These are phyloP conservation scores for Flueggea neowawraea DNA, from an alignment of 441 rosid species.

Conservation along the genomic window DNA sequence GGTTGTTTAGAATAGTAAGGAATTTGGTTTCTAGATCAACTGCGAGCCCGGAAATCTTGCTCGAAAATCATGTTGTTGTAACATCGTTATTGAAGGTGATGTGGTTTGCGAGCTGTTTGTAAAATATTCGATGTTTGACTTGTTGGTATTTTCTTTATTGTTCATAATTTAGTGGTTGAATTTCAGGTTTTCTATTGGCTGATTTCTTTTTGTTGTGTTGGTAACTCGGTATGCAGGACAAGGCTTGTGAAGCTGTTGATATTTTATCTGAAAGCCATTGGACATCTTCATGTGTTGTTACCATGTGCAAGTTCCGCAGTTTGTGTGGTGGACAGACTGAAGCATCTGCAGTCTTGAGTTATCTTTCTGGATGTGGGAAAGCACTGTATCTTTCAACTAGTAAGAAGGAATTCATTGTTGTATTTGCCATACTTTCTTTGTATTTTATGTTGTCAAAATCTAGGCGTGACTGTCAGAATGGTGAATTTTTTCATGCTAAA, in stretches of 20 bases:
- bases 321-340: constrained; percentile 59
- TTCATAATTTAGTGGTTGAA: background rate
- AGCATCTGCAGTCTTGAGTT: constrained; percentile 66
- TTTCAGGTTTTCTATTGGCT: background rate
- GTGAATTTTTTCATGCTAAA: background rate
- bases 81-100: constrained; percentile 53
- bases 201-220: background rate
- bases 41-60: constrained; percentile 34
- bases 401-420: constrained; percentile 66
- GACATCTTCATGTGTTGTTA: constrained; percentile 68
- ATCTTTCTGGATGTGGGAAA: constrained; percentile 55
- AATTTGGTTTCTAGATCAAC: constrained; percentile 40
- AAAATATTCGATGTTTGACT: too few species aligned
- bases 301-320: constrained; percentile 51
- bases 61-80: constrained; percentile 42
- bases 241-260: constrained; percentile 50
- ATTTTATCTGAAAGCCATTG: constrained; percentile 67
- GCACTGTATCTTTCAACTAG: constrained; percentile 45
- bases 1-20: constrained; percentile 45
- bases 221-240: constrained; percentile 40
- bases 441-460: background rate
- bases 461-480: background rate
- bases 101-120: background rate
- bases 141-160: background rate
- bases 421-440: constrained; percentile 12